phyloP scores from a whole-genome alignment of 257 asterid species.

The Jacaranda copaia region DNA sequence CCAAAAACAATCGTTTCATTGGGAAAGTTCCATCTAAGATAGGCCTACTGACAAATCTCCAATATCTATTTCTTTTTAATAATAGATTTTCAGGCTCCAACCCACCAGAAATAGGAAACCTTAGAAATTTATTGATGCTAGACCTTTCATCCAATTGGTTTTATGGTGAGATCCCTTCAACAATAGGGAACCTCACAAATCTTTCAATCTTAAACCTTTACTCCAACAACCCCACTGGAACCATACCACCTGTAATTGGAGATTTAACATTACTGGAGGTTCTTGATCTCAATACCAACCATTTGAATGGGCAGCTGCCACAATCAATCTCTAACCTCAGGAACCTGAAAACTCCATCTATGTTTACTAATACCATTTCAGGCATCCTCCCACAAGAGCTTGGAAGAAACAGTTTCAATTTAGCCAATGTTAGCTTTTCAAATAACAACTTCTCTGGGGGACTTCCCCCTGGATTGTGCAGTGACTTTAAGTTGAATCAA shows the following conservation, averaged over 20 bases:
- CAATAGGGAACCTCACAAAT: conserved; percentile 53
- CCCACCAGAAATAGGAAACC: conserved; percentile 61
- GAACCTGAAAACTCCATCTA: conserved; percentile 38
- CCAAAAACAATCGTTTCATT: conserved; percentile 56
- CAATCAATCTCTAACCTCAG: conserved; percentile 54
- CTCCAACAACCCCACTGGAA: conserved; percentile 58
- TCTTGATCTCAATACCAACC: conserved; percentile 53
- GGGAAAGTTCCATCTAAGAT: conserved; percentile 72
- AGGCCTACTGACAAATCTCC: conserved; percentile 53
- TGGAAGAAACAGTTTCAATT: conserved; percentile 48
- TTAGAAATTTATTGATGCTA: conserved; percentile 37
- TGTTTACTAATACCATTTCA: conserved; percentile 55
- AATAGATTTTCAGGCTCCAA: conserved; percentile 43
- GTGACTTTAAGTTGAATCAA: conserved; percentile 49
- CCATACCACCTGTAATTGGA: conserved; percentile 60
- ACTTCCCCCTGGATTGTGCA: conserved; percentile 59
- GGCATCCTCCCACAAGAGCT: conserved; percentile 59
- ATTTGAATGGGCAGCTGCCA: conserved; percentile 65
- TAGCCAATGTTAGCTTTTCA: conserved; percentile 56
- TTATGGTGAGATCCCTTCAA: conserved; percentile 61
- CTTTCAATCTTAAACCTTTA: conserved; percentile 49
- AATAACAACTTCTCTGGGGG: conserved; percentile 63
- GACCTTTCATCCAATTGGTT: conserved; percentile 61
- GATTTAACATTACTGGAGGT: conserved; percentile 41
- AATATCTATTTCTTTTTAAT: conserved; percentile 49